A percentile compares a stretch with the other conserved stretches of the same genome.
Conservation (phyloP, 2,329 filamentous ascomycete genomes). For the Aspergillus sp. region DNA sequence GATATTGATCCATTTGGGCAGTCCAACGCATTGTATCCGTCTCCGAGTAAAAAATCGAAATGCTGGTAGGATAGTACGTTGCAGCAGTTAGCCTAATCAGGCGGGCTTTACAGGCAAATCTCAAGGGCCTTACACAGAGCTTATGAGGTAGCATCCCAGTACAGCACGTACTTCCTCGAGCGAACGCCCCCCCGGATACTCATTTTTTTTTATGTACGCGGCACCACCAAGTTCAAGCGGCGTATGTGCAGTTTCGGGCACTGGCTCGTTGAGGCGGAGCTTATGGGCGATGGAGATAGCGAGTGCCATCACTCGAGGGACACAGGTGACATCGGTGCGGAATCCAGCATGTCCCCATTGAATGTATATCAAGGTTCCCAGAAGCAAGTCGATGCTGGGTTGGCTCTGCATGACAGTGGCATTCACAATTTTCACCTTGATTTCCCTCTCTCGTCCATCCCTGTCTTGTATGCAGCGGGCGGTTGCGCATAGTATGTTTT, state of each 20-base stretch:
- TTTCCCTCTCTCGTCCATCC: not conserved
- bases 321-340: not conserved
- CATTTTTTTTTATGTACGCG: not conserved
- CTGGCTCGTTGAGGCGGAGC: not conserved
- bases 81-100: not conserved
- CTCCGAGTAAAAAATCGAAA: not conserved
- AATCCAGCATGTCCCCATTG: not conserved
- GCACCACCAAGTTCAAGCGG: not conserved
- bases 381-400: not conserved
- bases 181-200: not conserved
- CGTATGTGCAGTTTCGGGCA: not conserved
- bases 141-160: not conserved
- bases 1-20: not conserved
- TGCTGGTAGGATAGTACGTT: not conserved
- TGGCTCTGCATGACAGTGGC: not conserved
- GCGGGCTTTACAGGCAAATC: not conserved
- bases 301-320: not conserved
- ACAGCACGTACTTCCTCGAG: not conserved
- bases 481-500: not conserved
- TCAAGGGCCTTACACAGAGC: not conserved
- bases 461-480: not conserved
- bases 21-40: slow-evolving; percentile 1
- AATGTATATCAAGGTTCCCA: not conserved
- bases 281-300: not conserved
- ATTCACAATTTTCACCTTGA: not conserved